Evolutionary conservation across 2,329 filamentous ascomycete species (phyloP).

Genomic region (Ophiosphaerella narmari): DNA sequence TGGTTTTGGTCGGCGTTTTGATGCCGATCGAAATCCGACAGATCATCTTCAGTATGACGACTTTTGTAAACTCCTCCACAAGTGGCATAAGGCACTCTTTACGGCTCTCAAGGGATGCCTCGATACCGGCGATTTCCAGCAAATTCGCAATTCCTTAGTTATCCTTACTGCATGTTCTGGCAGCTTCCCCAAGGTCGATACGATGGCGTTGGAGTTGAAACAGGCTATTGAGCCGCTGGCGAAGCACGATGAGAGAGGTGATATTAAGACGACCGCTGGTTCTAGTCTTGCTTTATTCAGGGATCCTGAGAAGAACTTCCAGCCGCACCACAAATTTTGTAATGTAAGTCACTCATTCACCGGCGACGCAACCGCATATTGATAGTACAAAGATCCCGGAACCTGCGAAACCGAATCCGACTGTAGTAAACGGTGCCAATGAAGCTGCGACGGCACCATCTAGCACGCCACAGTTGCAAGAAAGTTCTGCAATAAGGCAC

Average conservation of each 20-base stretch:
- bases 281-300: conserved; percentile 73
- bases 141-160: conserved; percentile 93
- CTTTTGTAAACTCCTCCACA: conserved; percentile 82
- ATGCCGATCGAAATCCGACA: conserved; percentile 70
- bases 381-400: conserved; percentile 24
- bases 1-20: conserved; percentile 78
- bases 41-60: conserved; percentile 80
- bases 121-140: conserved; percentile 88
- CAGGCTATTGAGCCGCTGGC: conserved; percentile 66
- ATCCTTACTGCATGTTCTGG: conserved; percentile 80
- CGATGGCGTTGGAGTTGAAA: conserved; percentile 74
- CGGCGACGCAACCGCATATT: conserved; percentile 6
- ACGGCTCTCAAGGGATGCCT: conserved; percentile 81
- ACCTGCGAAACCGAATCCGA: conserved; percentile 15
- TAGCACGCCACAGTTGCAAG: conserved; percentile 50
- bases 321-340: conserved; percentile 75
- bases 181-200: conserved; percentile 86
- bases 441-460: conserved; percentile 39
- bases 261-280: conserved; percentile 74
- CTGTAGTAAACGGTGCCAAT: conserved; percentile 32
- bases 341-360: conserved; percentile 54
- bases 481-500: conserved; percentile 47
- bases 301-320: conserved; percentile 69
- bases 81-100: conserved; percentile 86
- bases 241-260: conserved; percentile 66